Percentiles rank a stretch among this genome's conserved stretches.
phyloP scores from a whole-genome alignment of 192 early-diverging fungal species.

The Lobosporangium transversale region DNA sequence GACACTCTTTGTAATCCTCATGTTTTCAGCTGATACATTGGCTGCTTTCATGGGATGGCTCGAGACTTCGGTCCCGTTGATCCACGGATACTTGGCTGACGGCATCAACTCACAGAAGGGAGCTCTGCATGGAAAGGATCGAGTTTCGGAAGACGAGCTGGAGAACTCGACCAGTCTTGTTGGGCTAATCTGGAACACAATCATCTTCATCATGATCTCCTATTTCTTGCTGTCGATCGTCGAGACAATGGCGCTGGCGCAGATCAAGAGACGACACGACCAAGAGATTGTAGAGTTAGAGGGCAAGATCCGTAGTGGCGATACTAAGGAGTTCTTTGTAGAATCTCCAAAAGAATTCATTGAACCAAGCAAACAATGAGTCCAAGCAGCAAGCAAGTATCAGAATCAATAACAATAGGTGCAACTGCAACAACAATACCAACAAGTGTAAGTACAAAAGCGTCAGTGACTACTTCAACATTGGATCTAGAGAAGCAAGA shows the following conservation, averaged over 20 bases:
- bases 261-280: constrained; percentile 67
- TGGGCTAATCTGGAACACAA: constrained; percentile 88
- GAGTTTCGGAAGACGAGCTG: constrained; percentile 26
- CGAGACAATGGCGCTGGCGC: constrained; percentile 83
- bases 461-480: too few species aligned
- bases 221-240: constrained; percentile 89
- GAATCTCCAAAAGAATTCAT: constrained; percentile 21
- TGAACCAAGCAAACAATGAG: constrained; percentile 8
- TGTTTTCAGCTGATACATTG: constrained; percentile 85
- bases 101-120: constrained; percentile 43
- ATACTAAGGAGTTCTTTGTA: constrained; percentile 25
- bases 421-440: neutral
- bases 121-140: constrained; percentile 8
- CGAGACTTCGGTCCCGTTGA: constrained; percentile 60
- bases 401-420: neutral
- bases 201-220: constrained; percentile 81
- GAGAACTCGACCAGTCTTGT: constrained; percentile 63
- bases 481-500: too few species aligned
- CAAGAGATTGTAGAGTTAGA: constrained; percentile 53
- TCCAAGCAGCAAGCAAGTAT: neutral
- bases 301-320: constrained; percentile 38
- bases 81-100: constrained; percentile 61
- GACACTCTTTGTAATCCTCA: constrained; percentile 81
- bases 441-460: neutral
- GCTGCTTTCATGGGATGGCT: constrained; percentile 66